Evolutionary conservation across 257 asterid genomes (phyloP).

Genomic region (Solanum rostratum): DNA sequence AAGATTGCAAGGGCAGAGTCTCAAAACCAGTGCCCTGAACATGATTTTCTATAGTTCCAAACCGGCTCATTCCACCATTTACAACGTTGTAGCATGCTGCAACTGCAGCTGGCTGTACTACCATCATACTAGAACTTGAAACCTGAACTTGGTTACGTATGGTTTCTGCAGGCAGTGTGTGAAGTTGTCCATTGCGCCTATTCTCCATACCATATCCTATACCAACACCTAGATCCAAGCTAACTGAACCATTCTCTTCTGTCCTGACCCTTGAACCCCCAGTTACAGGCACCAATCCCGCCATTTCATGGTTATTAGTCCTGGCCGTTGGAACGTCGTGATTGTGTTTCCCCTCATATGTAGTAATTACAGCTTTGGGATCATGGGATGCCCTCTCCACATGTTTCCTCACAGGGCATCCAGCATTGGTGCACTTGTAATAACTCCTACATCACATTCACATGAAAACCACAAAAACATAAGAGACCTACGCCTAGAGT

Average conservation of each 20-base stretch:
- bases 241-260: constrained; percentile 41
- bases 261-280: constrained; percentile 34
- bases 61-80: constrained; percentile 17
- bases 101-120: constrained; percentile 28
- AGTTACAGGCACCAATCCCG: constrained; percentile 24
- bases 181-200: constrained; percentile 23
- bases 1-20: constrained; percentile 19
- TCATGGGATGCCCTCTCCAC: constrained; percentile 98
- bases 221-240: constrained; percentile 91
- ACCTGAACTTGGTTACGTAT: constrained; percentile 14
- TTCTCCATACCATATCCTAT: constrained; percentile 28
- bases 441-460: constrained; percentile 63
- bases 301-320: constrained; percentile 58
- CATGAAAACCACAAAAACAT: background rate
- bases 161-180: constrained; percentile 17
- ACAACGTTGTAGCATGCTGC: constrained; percentile 28
- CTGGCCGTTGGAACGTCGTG: constrained; percentile 76
- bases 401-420: constrained; percentile 93
- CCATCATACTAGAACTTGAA: constrained; percentile 25
- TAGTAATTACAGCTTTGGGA: constrained; percentile 91
- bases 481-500: background rate
- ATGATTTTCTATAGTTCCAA: constrained; percentile 12
- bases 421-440: constrained; percentile 84
- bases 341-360: constrained; percentile 96
- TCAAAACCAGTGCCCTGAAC: constrained; percentile 14